phyloP scores from a whole-genome alignment of 2,329 filamentous ascomycete genomes.

The Colletotrichum neosansevieriae region DNA sequence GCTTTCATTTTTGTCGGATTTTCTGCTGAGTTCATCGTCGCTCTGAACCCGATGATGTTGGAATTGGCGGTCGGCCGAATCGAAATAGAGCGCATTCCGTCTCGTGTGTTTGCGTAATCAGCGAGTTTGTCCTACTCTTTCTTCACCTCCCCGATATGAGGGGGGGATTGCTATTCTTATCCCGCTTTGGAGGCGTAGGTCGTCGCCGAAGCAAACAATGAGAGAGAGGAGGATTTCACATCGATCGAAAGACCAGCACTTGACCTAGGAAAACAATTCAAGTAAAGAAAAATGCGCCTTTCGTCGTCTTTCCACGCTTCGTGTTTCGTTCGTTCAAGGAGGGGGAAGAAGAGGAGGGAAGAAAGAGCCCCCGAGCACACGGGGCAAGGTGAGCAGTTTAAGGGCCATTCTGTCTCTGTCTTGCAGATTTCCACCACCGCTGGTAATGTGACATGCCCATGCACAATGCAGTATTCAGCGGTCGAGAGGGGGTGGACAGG shows the following conservation, averaged over 20 bases:
- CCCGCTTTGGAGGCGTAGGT: slow-evolving; percentile 10
- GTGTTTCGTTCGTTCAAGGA: slow-evolving; percentile 10
- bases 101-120: no score
- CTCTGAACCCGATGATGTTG: not conserved
- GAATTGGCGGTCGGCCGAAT: not conserved
- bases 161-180: slow-evolving; percentile 8
- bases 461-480: slow-evolving; percentile 20
- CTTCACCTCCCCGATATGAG: not conserved
- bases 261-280: not conserved
- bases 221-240: slow-evolving; percentile 22
- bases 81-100: no score
- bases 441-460: not conserved
- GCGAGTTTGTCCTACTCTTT: slow-evolving; percentile 1
- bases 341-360: slow-evolving; percentile 3
- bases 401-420: slow-evolving; percentile 22
- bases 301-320: slow-evolving; percentile 19
- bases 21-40: no score
- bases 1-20: slow-evolving; percentile 47
- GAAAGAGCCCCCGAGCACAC: slow-evolving; percentile 11
- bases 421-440: slow-evolving; percentile 18
- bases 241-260: slow-evolving; percentile 38
- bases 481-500: slow-evolving; percentile 9
- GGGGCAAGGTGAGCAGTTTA: slow-evolving; percentile 39
- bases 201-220: slow-evolving; percentile 34
- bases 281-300: not conserved